Percentiles rank a stretch among this genome's conserved stretches.
These are phyloP conservation scores for Alloteropsis angusta DNA, from an alignment of 202 grass and related monocot species.

Conservation along the genomic window DNA sequence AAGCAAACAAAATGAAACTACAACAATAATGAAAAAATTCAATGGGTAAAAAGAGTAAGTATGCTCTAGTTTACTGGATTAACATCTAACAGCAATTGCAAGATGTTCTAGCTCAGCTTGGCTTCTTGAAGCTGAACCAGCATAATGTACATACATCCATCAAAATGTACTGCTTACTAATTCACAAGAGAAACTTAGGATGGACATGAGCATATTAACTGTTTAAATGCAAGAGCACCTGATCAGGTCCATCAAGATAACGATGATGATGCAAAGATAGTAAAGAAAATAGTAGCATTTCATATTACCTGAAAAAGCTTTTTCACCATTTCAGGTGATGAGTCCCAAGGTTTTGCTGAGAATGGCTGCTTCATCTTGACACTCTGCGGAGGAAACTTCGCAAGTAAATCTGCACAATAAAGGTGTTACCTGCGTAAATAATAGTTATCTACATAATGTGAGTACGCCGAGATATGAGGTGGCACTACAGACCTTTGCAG, in stretches of 20 bases:
- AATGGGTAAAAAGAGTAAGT: not conserved
- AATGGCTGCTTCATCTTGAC: slow-evolving; percentile 91
- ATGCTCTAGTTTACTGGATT: not conserved
- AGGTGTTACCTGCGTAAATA: slow-evolving; percentile 9
- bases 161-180: not conserved
- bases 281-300: slow-evolving; percentile 11
- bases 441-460: slow-evolving; percentile 11
- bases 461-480: not conserved
- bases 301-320: slow-evolving; percentile 87
- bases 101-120: slow-evolving; percentile 6
- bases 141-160: not conserved
- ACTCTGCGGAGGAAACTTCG: slow-evolving; percentile 90
- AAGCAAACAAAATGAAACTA: not conserved
- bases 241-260: not conserved
- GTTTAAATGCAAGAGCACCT: slow-evolving; percentile 5
- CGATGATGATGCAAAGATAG: not conserved
- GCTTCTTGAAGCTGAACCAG: not conserved
- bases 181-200: slow-evolving; percentile 21
- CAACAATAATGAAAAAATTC: not conserved
- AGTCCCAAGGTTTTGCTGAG: slow-evolving; percentile 77
- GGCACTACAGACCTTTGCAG: slow-evolving; percentile 71
- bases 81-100: not conserved
- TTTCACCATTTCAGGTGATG: slow-evolving; percentile 80
- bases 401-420: slow-evolving; percentile 71
- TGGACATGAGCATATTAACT: not conserved